Conservation (phyloP, 345 rosid species). For the Eucalyptus erythrocorys region DNA sequence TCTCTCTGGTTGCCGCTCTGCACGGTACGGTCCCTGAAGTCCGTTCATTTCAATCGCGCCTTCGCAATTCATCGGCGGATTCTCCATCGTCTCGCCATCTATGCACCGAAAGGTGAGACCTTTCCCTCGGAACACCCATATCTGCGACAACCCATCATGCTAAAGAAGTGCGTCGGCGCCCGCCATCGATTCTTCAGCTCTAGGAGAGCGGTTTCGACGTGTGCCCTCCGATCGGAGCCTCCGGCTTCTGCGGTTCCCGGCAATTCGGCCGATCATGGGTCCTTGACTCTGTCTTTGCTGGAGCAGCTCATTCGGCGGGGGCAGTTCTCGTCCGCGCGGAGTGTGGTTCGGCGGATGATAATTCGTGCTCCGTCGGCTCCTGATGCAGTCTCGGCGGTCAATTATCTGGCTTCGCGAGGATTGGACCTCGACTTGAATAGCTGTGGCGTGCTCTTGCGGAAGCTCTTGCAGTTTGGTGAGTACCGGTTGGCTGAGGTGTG, state of each 20-base stretch:
- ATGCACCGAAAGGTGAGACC: background rate
- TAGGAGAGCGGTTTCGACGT: constrained; percentile 16
- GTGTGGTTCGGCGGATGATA: constrained; percentile 31
- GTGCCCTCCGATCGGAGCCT: constrained; percentile 13
- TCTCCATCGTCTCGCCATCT: background rate
- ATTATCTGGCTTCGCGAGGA: constrained; percentile 26
- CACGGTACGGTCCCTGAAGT: background rate
- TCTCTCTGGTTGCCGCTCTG: background rate
- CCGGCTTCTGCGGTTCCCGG: background rate
- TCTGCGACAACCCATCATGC: background rate
- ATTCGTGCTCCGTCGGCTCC: constrained; percentile 13
- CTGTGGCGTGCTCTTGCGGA: constrained; percentile 21
- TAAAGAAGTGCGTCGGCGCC: background rate
- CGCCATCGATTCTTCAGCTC: constrained; percentile 7
- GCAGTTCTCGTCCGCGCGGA: constrained; percentile 23
- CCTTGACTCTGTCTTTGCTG: constrained; percentile 28
- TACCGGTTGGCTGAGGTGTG: constrained; percentile 26
- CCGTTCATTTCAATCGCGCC: background rate
- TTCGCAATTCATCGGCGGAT: background rate
- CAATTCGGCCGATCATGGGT: constrained; percentile 14
- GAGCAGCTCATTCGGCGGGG: constrained; percentile 34
- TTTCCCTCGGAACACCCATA: background rate
- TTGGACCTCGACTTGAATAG: constrained; percentile 23
- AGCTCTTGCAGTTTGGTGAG: constrained; percentile 29
- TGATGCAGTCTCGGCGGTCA: constrained; percentile 23